Evolutionary conservation across 2,329 filamentous ascomycete species (phyloP).

Genomic region (Pseudocercospora vitis): DNA sequence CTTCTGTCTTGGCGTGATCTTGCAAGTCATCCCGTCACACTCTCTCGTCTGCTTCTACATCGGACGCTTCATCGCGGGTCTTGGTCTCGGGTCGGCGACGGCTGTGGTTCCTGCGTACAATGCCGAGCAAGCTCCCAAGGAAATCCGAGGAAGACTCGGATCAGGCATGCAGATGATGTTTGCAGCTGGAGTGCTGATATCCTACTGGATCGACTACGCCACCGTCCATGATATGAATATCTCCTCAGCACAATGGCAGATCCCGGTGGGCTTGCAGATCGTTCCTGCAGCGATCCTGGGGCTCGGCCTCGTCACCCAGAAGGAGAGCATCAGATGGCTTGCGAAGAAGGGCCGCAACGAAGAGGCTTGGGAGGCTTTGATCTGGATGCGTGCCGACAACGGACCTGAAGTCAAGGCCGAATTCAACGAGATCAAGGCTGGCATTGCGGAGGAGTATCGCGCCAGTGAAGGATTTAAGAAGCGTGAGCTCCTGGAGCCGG

Average conservation of each 20-base stretch:
- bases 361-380: conserved; percentile 51
- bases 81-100: conserved; percentile 52
- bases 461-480: conserved; percentile 40
- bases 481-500: conserved; percentile 47
- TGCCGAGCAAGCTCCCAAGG: conserved; percentile 46
- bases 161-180: conserved; percentile 56
- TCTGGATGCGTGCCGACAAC: conserved; percentile 54
- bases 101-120: conserved; percentile 45
- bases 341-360: conserved; percentile 48
- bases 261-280: conserved; percentile 56
- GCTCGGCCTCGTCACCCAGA: conserved; percentile 50
- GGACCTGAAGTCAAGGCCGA: conserved; percentile 41
- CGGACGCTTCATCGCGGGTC: conserved; percentile 50
- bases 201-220: conserved; percentile 57
- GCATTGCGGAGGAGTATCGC: conserved; percentile 48
- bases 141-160: conserved; percentile 51
- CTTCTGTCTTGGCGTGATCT: conserved; percentile 43
- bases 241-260: conserved; percentile 54
- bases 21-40: conserved; percentile 52
- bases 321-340: conserved; percentile 55
- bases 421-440: conserved; percentile 53
- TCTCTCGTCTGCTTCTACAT: conserved; percentile 48
- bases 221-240: conserved; percentile 40
- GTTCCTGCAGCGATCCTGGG: conserved; percentile 51
- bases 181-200: conserved; percentile 51